A percentile compares a stretch with the other conserved stretches of the same genome.
Evolutionary conservation across 2,329 filamentous ascomycete species (phyloP).

Genomic region (Pseudocercospora crystallina): DNA sequence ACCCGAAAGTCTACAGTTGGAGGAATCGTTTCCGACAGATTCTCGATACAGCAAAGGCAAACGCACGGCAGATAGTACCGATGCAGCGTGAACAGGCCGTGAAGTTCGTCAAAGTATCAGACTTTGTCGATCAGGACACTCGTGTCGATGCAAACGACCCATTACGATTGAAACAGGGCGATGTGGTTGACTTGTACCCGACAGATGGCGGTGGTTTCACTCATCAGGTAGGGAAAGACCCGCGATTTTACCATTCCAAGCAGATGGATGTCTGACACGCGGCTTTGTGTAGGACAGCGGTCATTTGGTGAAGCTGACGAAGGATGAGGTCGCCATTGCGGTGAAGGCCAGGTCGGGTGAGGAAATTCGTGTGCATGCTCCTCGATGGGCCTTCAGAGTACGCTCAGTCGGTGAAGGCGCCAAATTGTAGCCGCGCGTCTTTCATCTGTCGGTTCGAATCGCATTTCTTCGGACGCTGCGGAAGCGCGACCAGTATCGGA

Average conservation of each 20-base stretch:
- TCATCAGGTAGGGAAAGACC: conserved; percentile 40
- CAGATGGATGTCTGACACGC: neutral
- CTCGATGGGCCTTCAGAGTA: conserved; percentile 59
- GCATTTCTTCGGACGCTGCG: no score
- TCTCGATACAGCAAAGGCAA: conserved; percentile 45
- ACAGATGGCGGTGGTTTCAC: conserved; percentile 58
- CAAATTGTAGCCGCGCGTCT: conserved; percentile 27
- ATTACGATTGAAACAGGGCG: conserved; percentile 53
- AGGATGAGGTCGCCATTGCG: conserved; percentile 60
- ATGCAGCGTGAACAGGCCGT: conserved; percentile 58
- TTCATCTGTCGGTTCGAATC: no score
- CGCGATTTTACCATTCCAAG: neutral
- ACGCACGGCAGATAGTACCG: conserved; percentile 41
- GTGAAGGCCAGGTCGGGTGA: conserved; percentile 43
- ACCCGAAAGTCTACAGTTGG: conserved; percentile 65
- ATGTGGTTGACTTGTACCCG: conserved; percentile 60
- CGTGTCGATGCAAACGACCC: conserved; percentile 54
- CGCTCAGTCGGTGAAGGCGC: conserved; percentile 28
- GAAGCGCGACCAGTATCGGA: no score
- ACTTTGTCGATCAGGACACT: conserved; percentile 48
- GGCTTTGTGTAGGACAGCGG: conserved; percentile 52
- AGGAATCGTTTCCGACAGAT: conserved; percentile 59
- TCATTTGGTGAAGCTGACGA: conserved; percentile 52
- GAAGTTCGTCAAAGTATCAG: conserved; percentile 45
- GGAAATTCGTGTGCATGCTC: conserved; percentile 59